Base-by-base conservation (phyloP, 2,329 filamentous ascomycete species). In the Thelonectria discophora region DNA sequence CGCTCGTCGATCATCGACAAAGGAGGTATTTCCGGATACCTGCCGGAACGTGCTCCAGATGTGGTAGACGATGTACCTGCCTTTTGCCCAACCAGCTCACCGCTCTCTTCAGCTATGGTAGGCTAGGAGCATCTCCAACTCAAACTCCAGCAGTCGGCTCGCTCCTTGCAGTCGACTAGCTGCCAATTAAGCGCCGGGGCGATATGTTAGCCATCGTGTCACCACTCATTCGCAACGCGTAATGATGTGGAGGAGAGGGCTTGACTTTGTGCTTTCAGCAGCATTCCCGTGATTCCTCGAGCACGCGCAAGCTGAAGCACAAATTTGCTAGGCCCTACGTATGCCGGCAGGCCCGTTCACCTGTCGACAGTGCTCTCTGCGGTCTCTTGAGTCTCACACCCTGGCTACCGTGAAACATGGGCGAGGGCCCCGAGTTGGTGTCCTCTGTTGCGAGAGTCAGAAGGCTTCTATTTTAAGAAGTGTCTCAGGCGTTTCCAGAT, bases 401-500 rank as follows among this genome's bases (percentile, higher is more conserved):
- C 68, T 27, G 66, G 66, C 67, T 55, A 47, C 54, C 49, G 57
- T 67, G 68, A 70, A 70, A 70, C 68, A 66, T 61, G 50, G 57
- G 62, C 62, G 61, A 60, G 62, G 68, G n/a, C 8, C 17, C 42
- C 24, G 42, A 54, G 10, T 42, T 42, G 20, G 24, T n/a, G n/a
- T 53, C 10, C 40, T 30, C 34, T 42, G 39, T 62, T 56, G 61
- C 46, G 21, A 34, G 24, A 21, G 17, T 58, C 34, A 37, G 6
- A 13, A 5, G 17, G 37, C 27, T 61, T 53, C 68, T 70, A 70
- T 70, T 69, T 70, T 68, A 48, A 62, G 68, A 66, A 51, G 50
- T 55, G 68, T 70, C 66, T 70, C 64, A 70, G 64, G 62, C 65
- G 65, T 65, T 63, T 69, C 68, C 50, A 67, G 61, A 66, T 62